Evolutionary conservation across 805 yeast species (phyloP).

Genomic region (Yamadazyma paraphyllophila): DNA sequence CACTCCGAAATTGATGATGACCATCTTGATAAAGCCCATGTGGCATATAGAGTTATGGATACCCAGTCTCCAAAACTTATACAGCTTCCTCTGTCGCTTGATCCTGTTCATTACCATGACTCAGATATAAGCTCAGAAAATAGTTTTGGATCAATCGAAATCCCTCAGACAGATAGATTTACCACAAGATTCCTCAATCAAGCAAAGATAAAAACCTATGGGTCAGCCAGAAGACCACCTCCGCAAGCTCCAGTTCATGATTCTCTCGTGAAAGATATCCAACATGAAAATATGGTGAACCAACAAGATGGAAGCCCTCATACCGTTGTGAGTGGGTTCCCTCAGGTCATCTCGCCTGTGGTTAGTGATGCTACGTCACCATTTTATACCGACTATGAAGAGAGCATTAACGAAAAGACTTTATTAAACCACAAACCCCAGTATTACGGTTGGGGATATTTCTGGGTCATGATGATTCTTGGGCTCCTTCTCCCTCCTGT

Average conservation of each 20-base stretch:
- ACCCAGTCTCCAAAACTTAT: constrained; percentile 9
- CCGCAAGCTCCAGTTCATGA: constrained; percentile 17
- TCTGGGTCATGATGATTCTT: constrained; percentile 25
- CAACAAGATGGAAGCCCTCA: not conserved
- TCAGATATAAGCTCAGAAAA: constrained; percentile 14
- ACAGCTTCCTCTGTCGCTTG: constrained; percentile 4
- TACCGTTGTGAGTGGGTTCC: constrained; percentile 5
- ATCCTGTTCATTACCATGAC: constrained; percentile 15
- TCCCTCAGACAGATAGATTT: not conserved
- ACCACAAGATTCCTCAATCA: not conserved
- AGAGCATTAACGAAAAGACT: constrained; percentile 4
- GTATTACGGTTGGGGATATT: constrained; percentile 17
- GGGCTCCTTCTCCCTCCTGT: constrained; percentile 39
- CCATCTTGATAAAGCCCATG: constrained; percentile 2
- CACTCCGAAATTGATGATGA: not conserved
- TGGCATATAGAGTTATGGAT: constrained; percentile 6
- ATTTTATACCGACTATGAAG: constrained; percentile 10
- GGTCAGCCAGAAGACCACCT: constrained; percentile 14
- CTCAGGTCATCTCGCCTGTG: not conserved
- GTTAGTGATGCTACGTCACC: constrained; percentile 10
- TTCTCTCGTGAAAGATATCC: constrained; percentile 11
- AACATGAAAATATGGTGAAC: constrained; percentile 19
- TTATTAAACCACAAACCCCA: not conserved
- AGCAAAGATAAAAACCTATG: not conserved
- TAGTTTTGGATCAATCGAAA: constrained; percentile 8